Base-by-base conservation (phyloP, 257 asterid species). In the Ilex asprella region DNA sequence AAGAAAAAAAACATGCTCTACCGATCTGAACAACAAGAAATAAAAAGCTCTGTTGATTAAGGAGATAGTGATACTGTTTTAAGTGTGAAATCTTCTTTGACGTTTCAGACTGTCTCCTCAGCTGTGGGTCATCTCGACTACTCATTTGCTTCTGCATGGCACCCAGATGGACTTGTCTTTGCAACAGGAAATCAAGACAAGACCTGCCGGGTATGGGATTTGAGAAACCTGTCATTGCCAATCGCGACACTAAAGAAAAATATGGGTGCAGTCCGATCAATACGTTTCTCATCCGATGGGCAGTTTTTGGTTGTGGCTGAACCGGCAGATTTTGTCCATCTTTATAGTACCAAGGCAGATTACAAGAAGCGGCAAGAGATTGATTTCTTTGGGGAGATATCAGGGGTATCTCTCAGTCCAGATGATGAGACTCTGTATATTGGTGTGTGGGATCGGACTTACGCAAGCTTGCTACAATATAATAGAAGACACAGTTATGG, bases 141-240 rank as follows among this genome's bases (percentile, higher is more conserved):
- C 81, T 87, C 95, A 5, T 84, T 84, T 46, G 90, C 95, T 30
- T 77, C 90, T 10, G 88, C 86, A 58, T 87, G 95, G 93, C 90
- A 87, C 59, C 93, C 93, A 0, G 82, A 73, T 0, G 88, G 93
- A 30, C 58, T 65, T 46, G 67, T 79, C 11, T 87, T 87, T 52
- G 95, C 95, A 10, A 87, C 93, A 0, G 95, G 95, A 59, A 87
- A 87, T 77, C 95, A 87, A 70, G 95, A 87, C 67, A 87, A 78
- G 72, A 84, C 93, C 0, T 84, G 93, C 75, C 70, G 88, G 56
- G 85, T 87, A 3, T 84, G 93, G 93, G 95, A 87, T 54, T 55
- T 80, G 58, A 73, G 95, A 70, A 84, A 84, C 61, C 73, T 84
- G 31, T 67, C 79, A 7, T 30, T 15, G 53, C 76, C 93, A 12